phyloP scores from a whole-genome alignment of 2,329 filamentous ascomycete species.

The Orbilia brochopaga region DNA sequence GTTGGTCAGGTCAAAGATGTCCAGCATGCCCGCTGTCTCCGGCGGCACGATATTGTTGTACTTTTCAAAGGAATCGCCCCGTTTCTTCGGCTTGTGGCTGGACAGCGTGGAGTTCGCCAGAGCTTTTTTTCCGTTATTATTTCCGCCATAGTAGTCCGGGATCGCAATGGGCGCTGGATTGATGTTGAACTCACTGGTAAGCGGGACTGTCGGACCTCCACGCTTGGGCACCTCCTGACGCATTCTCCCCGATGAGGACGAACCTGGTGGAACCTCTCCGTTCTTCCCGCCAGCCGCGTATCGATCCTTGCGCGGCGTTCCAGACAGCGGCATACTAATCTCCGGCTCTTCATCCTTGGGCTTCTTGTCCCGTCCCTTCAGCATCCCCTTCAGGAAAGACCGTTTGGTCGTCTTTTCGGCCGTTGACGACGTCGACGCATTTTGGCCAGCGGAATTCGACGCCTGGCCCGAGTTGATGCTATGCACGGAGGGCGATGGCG shows the following conservation, averaged over 20 bases:
- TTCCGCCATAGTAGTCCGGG: slow-evolving; percentile 46
- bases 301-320: slow-evolving; percentile 31
- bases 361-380: slow-evolving; percentile 42
- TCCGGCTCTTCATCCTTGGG: slow-evolving; percentile 40
- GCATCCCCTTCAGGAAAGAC: slow-evolving; percentile 47
- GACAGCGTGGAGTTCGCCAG: slow-evolving; percentile 35
- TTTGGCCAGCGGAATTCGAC: slow-evolving; percentile 27
- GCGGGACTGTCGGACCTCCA: slow-evolving; percentile 36
- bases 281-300: slow-evolving; percentile 32
- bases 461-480: slow-evolving; percentile 44
- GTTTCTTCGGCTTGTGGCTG: slow-evolving; percentile 39
- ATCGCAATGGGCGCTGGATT: slow-evolving; percentile 45
- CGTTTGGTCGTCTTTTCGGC: slow-evolving; percentile 51
- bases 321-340: slow-evolving; percentile 11
- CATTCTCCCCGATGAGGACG: slow-evolving; percentile 15
- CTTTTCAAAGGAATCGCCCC: slow-evolving; percentile 44
- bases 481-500: slow-evolving; percentile 45
- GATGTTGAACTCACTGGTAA: slow-evolving; percentile 49
- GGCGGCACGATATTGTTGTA: slow-evolving; percentile 66
- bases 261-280: slow-evolving; percentile 21
- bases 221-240: slow-evolving; percentile 42
- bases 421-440: slow-evolving; percentile 22
- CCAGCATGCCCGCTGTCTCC: slow-evolving; percentile 67
- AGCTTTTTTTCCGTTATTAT: slow-evolving; percentile 47
- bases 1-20: slow-evolving; percentile 66